Conservation (phyloP, 129 eudicot species). For the Tagetes patula region DNA sequence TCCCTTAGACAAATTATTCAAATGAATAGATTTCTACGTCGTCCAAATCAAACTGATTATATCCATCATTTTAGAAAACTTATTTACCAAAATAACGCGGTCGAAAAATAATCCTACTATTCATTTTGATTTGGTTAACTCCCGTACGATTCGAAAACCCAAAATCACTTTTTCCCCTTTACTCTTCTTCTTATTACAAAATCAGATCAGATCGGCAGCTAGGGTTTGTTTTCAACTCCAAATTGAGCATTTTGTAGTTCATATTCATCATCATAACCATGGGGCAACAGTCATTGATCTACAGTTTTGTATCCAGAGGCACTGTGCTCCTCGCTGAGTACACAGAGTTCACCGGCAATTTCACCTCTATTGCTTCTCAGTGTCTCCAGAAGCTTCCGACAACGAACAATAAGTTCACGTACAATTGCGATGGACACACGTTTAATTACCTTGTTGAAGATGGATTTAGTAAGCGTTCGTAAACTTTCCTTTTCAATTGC, state of each 20-base stretch:
- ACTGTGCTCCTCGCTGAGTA: constrained; percentile 52
- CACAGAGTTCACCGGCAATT: constrained; percentile 57
- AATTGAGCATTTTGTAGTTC: constrained; percentile 7
- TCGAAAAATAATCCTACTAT: background rate
- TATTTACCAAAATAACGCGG: no score
- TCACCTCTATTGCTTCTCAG: constrained; percentile 51
- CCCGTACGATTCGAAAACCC: constrained; percentile 23
- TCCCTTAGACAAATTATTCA: no score
- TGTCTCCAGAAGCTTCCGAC: constrained; percentile 63
- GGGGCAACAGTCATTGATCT: constrained; percentile 52
- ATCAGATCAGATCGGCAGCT: constrained; percentile 2
- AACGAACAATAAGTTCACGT: constrained; percentile 48
- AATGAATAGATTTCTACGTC: no score
- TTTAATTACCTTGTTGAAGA: constrained; percentile 61
- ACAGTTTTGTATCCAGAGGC: constrained; percentile 54
- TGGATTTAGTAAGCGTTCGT: constrained; percentile 44
- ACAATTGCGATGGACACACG: constrained; percentile 59
- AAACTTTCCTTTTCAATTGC: background rate
- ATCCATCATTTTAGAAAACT: no score
- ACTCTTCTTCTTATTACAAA: background rate
- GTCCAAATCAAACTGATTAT: no score
- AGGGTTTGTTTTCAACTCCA: background rate
- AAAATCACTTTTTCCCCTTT: constrained; percentile 14
- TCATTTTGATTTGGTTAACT: background rate
- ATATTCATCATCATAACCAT: constrained; percentile 13